Base-by-base conservation (phyloP, 768 basidiomycete species). In the Agaricus blazei region DNA sequence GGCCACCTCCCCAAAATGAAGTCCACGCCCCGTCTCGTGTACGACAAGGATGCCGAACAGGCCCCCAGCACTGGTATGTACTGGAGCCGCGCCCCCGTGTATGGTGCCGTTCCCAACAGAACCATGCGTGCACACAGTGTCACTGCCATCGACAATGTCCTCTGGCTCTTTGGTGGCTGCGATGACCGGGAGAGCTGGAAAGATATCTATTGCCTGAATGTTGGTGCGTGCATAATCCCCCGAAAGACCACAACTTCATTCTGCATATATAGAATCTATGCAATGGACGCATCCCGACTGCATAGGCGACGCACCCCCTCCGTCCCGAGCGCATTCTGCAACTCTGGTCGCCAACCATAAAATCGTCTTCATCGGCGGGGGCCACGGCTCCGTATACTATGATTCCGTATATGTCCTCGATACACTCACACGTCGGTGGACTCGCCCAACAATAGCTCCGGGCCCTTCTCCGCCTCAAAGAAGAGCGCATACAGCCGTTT, bases 141-240 rank as follows among this genome's bases (percentile, higher is more conserved):
- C 42, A 95, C 89, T 0, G 72, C 95, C 45, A 85, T 94, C 19
- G 93, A 94, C 57, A 80, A 84, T 43, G 75, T 82, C 31, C 89
- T 87, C 0, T 98, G 93, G 91, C 63, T 95, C 28, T 87, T 95
- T 62, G 93, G 93, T 8, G 94, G 93, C 2, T 92, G 90, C 59
- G 93, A 95, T 59, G 89, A 89, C 57, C 81, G 80, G 63, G 85
- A 83, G 14, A 84, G 82, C 56, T 84, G 80, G 69, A 80, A 77
- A 60, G 90, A 93, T 52, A 77, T 93, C 2, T 90, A 87, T 62
- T 90, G 85, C 60, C 92, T 94, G 61, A 92, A 96, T 66, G 88
- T 81, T 1, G 92, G 91, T 89, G 51, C 59, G 72, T 62, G 9
- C 41, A 15, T 31, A 47, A 11, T 11, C 47, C 11, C 1, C n/a